A percentile compares a stretch with the other conserved stretches of the same genome.
These are phyloP conservation scores for Fulvia fulva DNA, from an alignment of 2,329 filamentous ascomycete genomes.

Conservation along the genomic window DNA sequence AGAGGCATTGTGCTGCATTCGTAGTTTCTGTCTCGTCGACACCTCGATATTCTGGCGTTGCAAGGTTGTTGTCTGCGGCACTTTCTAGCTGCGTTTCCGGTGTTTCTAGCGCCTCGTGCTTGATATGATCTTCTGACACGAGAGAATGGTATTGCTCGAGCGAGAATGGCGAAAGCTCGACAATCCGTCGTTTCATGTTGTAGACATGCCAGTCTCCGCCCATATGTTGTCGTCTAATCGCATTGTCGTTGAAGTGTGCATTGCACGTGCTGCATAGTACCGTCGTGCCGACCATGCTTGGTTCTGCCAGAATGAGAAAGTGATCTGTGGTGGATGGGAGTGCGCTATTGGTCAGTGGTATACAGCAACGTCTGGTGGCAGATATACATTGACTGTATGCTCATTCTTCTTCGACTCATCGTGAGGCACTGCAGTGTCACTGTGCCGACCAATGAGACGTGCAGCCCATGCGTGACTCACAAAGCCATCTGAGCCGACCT, in stretches of 20 bases:
- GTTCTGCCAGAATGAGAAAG: neutral
- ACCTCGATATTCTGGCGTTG: neutral
- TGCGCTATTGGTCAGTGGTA: neutral
- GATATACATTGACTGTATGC: neutral
- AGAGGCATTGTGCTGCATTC: conserved; percentile 23
- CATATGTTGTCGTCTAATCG: conserved; percentile 17
- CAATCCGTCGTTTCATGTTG: conserved; percentile 16
- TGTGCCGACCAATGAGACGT: neutral
- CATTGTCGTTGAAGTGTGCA: conserved; percentile 8
- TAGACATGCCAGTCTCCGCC: conserved; percentile 18
- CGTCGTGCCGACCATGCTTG: conserved; percentile 1
- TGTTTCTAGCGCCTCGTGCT: neutral
- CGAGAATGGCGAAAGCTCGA: conserved; percentile 11
- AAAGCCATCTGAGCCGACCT: neutral
- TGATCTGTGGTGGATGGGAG: neutral
- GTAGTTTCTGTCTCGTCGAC: neutral
- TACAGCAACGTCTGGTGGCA: neutral
- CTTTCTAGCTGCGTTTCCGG: neutral
- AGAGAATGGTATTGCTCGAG: conserved; percentile 1
- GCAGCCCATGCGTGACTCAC: neutral
- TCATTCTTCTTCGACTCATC: neutral
- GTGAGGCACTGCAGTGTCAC: neutral
- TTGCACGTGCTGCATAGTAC: conserved; percentile 17
- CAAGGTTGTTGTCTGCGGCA: neutral
- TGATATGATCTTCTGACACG: neutral